Evolutionary conservation across 2,329 filamentous ascomycete genomes (phyloP).

Genomic region (Corynespora cassiicola): DNA sequence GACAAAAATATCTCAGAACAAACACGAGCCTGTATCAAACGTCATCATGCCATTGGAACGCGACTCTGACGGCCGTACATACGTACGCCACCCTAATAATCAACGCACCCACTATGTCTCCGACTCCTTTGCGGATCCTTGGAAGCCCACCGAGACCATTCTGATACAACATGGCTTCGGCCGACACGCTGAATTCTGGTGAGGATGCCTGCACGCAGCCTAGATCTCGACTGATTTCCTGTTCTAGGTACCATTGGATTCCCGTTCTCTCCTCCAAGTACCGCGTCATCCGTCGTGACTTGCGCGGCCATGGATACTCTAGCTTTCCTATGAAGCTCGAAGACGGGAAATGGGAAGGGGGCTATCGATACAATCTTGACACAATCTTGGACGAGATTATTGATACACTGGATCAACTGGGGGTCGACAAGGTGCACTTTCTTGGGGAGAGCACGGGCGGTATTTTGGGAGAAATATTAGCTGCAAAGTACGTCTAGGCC

Average conservation of each 20-base stretch:
- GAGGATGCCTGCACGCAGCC: no score
- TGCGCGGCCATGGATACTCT: conserved; percentile 42
- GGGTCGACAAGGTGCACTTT: conserved; percentile 39
- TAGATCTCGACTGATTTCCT: no score
- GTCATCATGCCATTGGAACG: conserved; percentile 26
- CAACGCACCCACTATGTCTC: conserved; percentile 39
- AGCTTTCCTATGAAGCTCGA: conserved; percentile 23
- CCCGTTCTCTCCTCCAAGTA: conserved; percentile 37
- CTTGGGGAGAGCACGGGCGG: conserved; percentile 44
- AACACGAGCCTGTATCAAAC: no score
- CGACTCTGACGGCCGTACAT: conserved; percentile 29
- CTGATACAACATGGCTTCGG: conserved; percentile 48
- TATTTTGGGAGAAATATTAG: conserved; percentile 43
- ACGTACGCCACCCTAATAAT: conserved; percentile 34
- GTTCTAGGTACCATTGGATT: conserved; percentile 48
- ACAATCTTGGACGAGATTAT: conserved; percentile 39
- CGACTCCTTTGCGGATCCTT: conserved; percentile 36
- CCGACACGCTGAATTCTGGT: conserved; percentile 41
- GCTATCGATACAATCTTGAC: conserved; percentile 30
- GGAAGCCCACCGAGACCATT: conserved; percentile 41
- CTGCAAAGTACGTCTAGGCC: conserved; percentile 20
- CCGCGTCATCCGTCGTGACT: conserved; percentile 41
- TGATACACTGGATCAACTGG: conserved; percentile 43
- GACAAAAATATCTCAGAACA: no score
- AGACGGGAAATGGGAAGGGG: background rate